Evolutionary conservation across 805 yeast species (phyloP).

Genomic region (Ogataea ganodermae): DNA sequence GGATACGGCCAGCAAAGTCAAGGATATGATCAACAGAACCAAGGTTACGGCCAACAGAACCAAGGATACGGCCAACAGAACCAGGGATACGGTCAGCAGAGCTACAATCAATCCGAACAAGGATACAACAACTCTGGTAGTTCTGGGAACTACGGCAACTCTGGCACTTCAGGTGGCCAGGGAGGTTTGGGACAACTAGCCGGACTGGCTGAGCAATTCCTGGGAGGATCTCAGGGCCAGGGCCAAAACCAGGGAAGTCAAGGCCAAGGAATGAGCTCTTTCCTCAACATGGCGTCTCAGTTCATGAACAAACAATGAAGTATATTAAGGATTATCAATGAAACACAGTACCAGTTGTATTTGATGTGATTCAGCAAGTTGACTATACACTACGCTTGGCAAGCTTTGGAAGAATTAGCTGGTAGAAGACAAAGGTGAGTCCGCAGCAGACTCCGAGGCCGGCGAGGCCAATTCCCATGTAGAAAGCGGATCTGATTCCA

Average conservation of each 20-base stretch:
- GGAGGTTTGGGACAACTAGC: constrained; percentile 4
- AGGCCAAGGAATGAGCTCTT: constrained; percentile 5
- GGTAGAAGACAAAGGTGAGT: constrained; percentile 11
- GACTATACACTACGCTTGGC: no score
- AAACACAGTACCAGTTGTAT: neutral
- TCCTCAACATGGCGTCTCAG: constrained; percentile 9
- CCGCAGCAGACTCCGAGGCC: constrained; percentile 43
- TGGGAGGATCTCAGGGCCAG: constrained; percentile 13
- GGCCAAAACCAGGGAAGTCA: constrained; percentile 2
- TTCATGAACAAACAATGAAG: constrained; percentile 4
- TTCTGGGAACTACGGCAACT: neutral
- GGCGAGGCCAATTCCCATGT: constrained; percentile 63
- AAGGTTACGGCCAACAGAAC: constrained; percentile 8
- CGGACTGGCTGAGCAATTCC: constrained; percentile 3
- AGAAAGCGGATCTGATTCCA: constrained; percentile 59
- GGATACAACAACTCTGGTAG: neutral
- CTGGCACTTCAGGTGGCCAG: constrained; percentile 2
- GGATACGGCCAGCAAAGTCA: constrained; percentile 4
- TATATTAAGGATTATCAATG: neutral
- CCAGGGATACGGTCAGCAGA: constrained; percentile 13
- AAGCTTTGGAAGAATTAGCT: constrained; percentile 8
- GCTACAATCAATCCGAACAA: constrained; percentile 7
- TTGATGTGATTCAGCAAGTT: no score
- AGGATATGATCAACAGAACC: constrained; percentile 7
- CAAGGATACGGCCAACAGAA: neutral